Percentiles rank a stretch among this genome's conserved stretches.
These are phyloP conservation scores for Gossypium schwendimanii DNA, from an alignment of 441 rosid genomes.

Conservation along the genomic window DNA sequence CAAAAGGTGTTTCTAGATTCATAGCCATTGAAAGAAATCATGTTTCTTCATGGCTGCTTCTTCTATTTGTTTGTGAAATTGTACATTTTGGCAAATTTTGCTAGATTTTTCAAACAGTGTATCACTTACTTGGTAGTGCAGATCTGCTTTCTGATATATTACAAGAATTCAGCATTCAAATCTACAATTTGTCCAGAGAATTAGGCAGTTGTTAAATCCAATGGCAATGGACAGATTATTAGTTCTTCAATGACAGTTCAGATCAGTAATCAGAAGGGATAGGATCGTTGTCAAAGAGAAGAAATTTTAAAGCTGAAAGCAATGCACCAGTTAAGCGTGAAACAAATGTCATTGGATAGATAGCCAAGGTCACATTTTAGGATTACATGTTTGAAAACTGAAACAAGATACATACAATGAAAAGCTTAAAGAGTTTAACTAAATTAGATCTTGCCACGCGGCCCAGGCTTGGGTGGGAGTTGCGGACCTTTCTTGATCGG, in stretches of 20 bases:
- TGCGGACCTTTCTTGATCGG: slow-evolving; percentile 92
- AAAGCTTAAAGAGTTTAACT: not conserved
- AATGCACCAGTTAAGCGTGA: slow-evolving; percentile 1
- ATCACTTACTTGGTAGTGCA: not conserved
- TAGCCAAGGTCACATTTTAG: slow-evolving; percentile 3
- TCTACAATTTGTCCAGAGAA: not conserved
- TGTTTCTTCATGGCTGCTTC: not conserved
- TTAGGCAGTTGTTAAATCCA: not conserved
- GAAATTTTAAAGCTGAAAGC: not conserved
- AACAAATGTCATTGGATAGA: slow-evolving; percentile 10
- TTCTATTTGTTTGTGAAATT: not conserved
- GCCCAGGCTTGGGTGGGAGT: slow-evolving; percentile 80
- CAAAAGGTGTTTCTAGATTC: slow-evolving; percentile 16
- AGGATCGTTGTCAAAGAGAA: not conserved
- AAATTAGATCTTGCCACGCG: slow-evolving; percentile 77
- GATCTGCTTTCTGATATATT: not conserved
- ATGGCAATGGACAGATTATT: not conserved
- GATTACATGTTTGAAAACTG: slow-evolving; percentile 10
- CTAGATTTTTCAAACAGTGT: not conserved
- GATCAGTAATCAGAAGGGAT: not conserved
- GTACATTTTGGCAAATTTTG: not conserved
- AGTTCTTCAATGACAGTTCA: not conserved
- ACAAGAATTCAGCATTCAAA: not conserved
- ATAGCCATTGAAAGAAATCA: slow-evolving; percentile 10
- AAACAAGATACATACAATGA: slow-evolving; percentile 26